A percentile compares a stretch with the other conserved stretches of the same genome.
These are phyloP conservation scores for Syzygium grande DNA, from an alignment of 345 rosid species.

Conservation along the genomic window DNA sequence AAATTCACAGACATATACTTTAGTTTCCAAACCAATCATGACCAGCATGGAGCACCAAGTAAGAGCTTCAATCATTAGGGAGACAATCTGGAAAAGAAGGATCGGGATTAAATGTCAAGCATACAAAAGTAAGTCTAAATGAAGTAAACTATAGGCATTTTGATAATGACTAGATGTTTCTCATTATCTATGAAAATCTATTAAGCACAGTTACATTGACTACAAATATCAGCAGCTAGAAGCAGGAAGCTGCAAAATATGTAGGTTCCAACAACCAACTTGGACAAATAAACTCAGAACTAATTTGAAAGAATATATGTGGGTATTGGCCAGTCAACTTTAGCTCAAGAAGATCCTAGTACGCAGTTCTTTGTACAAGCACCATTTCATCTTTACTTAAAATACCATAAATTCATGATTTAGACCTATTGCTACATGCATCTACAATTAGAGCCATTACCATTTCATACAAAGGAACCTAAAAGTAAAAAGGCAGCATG, in stretches of 20 bases:
- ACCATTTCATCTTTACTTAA: neutral
- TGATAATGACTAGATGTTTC: neutral
- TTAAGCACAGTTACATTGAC: neutral
- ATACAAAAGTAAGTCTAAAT: neutral
- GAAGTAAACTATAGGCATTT: neutral
- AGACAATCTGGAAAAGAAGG: constrained; percentile 46
- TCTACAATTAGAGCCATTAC: neutral
- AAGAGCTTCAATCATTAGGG: constrained; percentile 60
- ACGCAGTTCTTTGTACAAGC: neutral
- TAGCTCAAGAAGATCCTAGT: neutral
- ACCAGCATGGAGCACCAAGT: constrained; percentile 81
- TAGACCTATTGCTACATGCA: neutral
- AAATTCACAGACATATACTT: constrained; percentile 65
- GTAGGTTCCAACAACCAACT: neutral
- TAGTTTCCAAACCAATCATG: constrained; percentile 70
- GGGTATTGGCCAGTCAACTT: neutral
- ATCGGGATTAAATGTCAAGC: neutral
- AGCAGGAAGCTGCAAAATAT: neutral
- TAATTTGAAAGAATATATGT: neutral
- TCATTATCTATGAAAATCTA: neutral
- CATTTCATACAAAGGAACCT: neutral
- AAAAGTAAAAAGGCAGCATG: neutral
- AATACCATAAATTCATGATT: neutral
- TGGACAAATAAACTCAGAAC: neutral
- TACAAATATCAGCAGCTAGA: neutral